phyloP scores from a whole-genome alignment of 164 flowering plant genomes.

The Vitis riparia region DNA sequence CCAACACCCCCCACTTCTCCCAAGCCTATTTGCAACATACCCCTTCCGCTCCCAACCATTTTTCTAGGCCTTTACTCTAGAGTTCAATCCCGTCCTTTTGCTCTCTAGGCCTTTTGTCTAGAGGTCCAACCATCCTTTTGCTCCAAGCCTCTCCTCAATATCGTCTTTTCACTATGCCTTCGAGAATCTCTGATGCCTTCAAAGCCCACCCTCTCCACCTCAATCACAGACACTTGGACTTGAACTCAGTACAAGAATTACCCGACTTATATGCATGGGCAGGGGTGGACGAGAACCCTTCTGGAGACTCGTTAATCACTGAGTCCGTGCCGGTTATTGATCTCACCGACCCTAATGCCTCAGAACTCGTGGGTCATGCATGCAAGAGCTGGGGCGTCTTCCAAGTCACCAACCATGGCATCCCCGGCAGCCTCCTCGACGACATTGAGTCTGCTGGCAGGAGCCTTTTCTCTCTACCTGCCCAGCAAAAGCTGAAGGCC shows the following conservation, averaged over 20 bases:
- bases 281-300: slow-evolving; percentile 17
- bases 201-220: slow-evolving; percentile 42
- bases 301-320: not conserved
- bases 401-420: slow-evolving; percentile 71
- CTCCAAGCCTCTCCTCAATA: not conserved
- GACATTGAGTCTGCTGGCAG: slow-evolving; percentile 37
- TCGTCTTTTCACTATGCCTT: slow-evolving; percentile 41
- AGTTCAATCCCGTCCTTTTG: too few species aligned
- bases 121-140: not conserved
- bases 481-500: slow-evolving; percentile 67
- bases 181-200: slow-evolving; percentile 45
- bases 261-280: slow-evolving; percentile 79
- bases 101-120: too few species aligned
- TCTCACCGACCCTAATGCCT: slow-evolving; percentile 44
- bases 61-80: too few species aligned
- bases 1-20: too few species aligned
- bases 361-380: slow-evolving; percentile 57
- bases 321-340: slow-evolving; percentile 62
- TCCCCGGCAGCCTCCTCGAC: slow-evolving; percentile 41
- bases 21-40: too few species aligned
- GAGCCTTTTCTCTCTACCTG: slow-evolving; percentile 67
- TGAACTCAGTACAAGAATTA: slow-evolving; percentile 48
- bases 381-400: slow-evolving; percentile 85
- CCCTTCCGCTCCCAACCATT: too few species aligned
- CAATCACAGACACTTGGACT: slow-evolving; percentile 43